Evolutionary conservation across 2,329 filamentous ascomycete species (phyloP), one percentile per base, ranked within the genome.

Genomic region (Fusarium begoniae): DNA sequence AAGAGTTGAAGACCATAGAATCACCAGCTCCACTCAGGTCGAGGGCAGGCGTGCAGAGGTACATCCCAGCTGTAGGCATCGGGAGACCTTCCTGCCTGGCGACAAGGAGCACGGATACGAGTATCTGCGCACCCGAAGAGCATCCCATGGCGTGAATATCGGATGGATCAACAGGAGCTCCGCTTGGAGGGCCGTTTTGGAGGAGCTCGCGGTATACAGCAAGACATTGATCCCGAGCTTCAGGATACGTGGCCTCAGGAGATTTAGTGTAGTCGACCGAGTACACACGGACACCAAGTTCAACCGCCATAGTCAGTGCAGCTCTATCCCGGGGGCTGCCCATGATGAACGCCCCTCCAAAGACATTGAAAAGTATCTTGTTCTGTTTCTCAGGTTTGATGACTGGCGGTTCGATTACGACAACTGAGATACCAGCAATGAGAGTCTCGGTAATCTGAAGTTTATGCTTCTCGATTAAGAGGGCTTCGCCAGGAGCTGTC

Each of bases 81-180:
- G 35, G 20, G 4, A 54, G 14, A 1, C 35, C 35, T 22, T 54
- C 18, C 1, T 28, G 51, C 10, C 15, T 38, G 2, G 51, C 51
- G 2, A n/a, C 20, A 7, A 54, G 51, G 11, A 54, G 35, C 51
- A 54, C 40, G 0, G 35, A 54, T 1, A 54, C 35, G 2, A 54
- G 51, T 12, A 28, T n/a, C 11, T 54, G 51, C 3, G 51, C 51
- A 4, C 35, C 51, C 0, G 51, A 54, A 28, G 35, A 54, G 1
- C 51, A 40, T 1, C 51, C 51, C 51, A 54, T 54, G 4, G 35
- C 35, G 8, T 38, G 11, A 1, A 54, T n/a, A 10, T 40, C 0
- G 2, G 14, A 40, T 0, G 35, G 35, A 17, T 40, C 8, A 18
- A n/a, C 3, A 11, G 35, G 35, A 10, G 4, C 1, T 2, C 14